Conservation (phyloP, 257 asterid genomes). For the Dorcoceras hygrometricum region DNA sequence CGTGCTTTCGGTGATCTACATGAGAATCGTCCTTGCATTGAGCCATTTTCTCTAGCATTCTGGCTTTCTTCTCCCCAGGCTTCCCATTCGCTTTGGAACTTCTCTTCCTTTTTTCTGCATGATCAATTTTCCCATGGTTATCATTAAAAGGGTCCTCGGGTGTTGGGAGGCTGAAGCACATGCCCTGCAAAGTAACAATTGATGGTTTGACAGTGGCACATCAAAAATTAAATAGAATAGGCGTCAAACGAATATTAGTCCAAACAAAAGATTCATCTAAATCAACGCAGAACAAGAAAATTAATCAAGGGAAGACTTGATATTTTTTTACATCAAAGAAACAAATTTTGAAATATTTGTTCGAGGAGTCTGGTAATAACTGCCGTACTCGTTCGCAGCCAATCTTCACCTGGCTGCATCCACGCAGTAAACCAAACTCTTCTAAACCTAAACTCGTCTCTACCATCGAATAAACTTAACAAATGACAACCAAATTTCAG, state of each 20-base stretch:
- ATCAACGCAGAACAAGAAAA: not conserved
- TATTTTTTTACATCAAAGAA: not conserved
- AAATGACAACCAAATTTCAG: no score
- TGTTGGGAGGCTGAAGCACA: slow-evolving; percentile 92
- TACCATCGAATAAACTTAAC: not conserved
- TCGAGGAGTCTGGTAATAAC: not conserved
- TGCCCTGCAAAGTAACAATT: slow-evolving; percentile 50
- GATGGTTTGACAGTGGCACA: not conserved
- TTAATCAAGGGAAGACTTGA: not conserved
- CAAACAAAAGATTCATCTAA: not conserved
- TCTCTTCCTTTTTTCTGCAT: slow-evolving; percentile 39
- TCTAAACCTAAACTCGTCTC: not conserved
- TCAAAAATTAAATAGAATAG: not conserved
- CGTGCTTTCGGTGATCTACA: slow-evolving; percentile 15
- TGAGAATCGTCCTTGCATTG: not conserved
- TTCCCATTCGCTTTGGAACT: slow-evolving; percentile 33
- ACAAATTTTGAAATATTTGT: not conserved
- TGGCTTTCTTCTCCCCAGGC: slow-evolving; percentile 29
- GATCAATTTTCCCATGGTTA: slow-evolving; percentile 38
- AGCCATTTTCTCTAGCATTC: slow-evolving; percentile 17
- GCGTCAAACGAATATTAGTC: not conserved
- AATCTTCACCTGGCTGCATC: not conserved
- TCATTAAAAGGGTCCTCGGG: slow-evolving; percentile 84
- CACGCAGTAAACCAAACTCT: not conserved
- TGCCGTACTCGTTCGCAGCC: not conserved